Evolutionary conservation across 140 eudicot species (phyloP).

Genomic region (Ambrosia hybrid): DNA sequence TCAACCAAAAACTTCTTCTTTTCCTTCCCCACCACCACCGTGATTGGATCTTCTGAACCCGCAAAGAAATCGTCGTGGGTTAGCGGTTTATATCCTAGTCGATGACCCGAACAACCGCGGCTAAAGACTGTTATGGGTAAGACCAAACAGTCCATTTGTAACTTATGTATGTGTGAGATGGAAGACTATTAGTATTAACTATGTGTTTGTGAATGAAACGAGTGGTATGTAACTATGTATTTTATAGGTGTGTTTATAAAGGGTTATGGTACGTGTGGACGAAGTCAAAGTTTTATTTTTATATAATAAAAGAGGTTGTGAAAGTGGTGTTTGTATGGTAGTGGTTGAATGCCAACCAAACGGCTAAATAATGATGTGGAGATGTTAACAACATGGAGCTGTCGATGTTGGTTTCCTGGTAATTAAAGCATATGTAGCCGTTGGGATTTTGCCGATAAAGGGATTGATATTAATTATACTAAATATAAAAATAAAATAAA

Average conservation of each 20-base stretch:
- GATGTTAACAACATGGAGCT: conserved; percentile 22
- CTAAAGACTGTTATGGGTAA: conserved; percentile 48
- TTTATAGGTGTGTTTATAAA: conserved; percentile 5
- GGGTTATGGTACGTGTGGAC: conserved; percentile 26
- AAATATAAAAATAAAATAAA: not conserved
- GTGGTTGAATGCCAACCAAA: conserved; percentile 49
- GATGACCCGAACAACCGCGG: conserved; percentile 46
- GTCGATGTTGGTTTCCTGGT: conserved; percentile 37
- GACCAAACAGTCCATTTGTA: conserved; percentile 61
- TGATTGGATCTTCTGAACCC: conserved; percentile 49
- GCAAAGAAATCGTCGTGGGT: conserved; percentile 17
- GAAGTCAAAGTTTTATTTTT: conserved; percentile 19
- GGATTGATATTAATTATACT: not conserved
- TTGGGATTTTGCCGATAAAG: conserved; percentile 22
- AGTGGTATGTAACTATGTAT: not conserved
- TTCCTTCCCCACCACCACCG: conserved; percentile 74
- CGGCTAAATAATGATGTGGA: conserved; percentile 38
- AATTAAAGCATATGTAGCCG: conserved; percentile 34
- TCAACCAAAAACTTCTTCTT: conserved; percentile 66
- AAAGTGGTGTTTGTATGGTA: conserved; percentile 41
- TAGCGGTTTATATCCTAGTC: conserved; percentile 46
- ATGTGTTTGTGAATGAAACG: conserved; percentile 14
- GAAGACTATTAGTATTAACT: not conserved
- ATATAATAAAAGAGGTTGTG: not conserved
- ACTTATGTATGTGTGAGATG: not conserved